Evolutionary conservation across 768 basidiomycete species (phyloP).

Genomic region (Hebeloma cylindrosporum): DNA sequence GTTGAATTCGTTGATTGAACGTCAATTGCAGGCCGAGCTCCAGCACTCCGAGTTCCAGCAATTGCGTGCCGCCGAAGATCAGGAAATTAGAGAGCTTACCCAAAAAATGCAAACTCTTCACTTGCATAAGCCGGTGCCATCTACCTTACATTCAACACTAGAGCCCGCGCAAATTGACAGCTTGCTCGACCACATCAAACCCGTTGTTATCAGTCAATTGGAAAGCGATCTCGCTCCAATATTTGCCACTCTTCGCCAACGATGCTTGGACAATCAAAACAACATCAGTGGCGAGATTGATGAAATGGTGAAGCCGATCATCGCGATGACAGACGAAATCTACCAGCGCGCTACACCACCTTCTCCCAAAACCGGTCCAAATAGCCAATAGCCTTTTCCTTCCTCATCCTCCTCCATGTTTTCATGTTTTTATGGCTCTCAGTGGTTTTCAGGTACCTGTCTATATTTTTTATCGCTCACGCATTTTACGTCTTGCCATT

Average conservation of each 20-base stretch:
- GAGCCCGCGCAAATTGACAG: constrained; percentile 18
- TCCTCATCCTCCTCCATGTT: neutral
- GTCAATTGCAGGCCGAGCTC: constrained; percentile 13
- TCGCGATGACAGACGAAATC: constrained; percentile 31
- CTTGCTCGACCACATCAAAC: constrained; percentile 18
- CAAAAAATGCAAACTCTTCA: constrained; percentile 26
- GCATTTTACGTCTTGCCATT: neutral
- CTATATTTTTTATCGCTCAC: neutral
- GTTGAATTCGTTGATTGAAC: neutral
- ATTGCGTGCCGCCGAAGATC: constrained; percentile 21
- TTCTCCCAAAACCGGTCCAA: neutral
- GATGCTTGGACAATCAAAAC: constrained; percentile 23
- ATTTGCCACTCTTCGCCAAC: constrained; percentile 24
- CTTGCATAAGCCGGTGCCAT: constrained; percentile 13
- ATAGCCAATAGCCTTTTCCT: neutral
- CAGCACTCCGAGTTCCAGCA: constrained; percentile 19
- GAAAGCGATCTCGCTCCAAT: constrained; percentile 24
- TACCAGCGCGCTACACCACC: constrained; percentile 20
- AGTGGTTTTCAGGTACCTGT: too few species aligned
- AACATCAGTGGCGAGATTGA: constrained; percentile 24
- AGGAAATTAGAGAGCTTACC: constrained; percentile 24
- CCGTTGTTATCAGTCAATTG: constrained; percentile 23
- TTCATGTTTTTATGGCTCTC: too few species aligned
- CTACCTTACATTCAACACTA: constrained; percentile 4
- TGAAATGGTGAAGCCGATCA: constrained; percentile 29